These are phyloP conservation scores for Reutealis trisperma DNA, from an alignment of 345 rosid species.

Conservation along the genomic window DNA sequence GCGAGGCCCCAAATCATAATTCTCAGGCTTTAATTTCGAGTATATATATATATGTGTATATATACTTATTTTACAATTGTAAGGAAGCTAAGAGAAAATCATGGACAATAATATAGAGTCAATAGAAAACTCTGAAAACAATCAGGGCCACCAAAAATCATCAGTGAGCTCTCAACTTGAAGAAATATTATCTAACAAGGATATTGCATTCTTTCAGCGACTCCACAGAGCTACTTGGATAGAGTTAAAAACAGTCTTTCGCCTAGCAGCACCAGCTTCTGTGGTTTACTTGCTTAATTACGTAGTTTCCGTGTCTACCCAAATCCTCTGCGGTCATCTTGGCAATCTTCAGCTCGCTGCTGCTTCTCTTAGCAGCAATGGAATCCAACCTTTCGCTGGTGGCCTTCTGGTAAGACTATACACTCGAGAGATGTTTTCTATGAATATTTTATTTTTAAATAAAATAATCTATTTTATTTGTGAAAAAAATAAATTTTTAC, in stretches of 20 bases:
- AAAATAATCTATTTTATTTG: no score
- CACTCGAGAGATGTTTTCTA: no score
- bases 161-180: slow-evolving; percentile 42
- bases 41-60: no score
- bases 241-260: slow-evolving; percentile 18
- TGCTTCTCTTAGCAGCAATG: slow-evolving; percentile 29
- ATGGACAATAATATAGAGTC: no score
- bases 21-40: no score
- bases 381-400: slow-evolving; percentile 29
- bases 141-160: no score
- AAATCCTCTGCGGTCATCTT: slow-evolving; percentile 29
- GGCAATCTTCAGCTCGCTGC: slow-evolving; percentile 32
- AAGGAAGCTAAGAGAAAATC: no score
- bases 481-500: no score
- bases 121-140: no score
- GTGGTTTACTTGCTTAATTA: slow-evolving; percentile 27
- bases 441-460: no score
- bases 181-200: slow-evolving; percentile 29
- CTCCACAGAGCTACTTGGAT: slow-evolving; percentile 10
- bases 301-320: slow-evolving; percentile 27
- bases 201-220: neutral
- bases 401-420: slow-evolving; percentile 24
- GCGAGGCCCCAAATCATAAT: no score
- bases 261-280: slow-evolving; percentile 21
- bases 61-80: no score